Base-by-base conservation (phyloP, 1,284 basidiomycete genomes). In the Pholiota adiposa region DNA sequence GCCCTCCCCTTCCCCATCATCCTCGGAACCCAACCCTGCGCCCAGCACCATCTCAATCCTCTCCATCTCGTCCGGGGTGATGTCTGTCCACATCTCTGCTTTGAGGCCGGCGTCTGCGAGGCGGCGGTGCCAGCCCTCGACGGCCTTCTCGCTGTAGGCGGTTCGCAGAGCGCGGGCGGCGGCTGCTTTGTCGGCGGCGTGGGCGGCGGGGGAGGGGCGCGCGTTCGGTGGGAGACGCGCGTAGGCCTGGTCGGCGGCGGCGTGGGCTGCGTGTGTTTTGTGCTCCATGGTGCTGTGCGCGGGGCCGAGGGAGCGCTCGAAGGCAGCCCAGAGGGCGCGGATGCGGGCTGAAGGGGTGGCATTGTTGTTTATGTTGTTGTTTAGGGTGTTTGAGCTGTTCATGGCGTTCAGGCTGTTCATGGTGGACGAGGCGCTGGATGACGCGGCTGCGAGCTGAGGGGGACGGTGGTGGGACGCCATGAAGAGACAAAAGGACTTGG, bases 61-160 rank as follows among this genome's bases (percentile, higher is more conserved):
- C 27, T 65, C 63, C 44, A 65, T 69, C 58, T 81, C 79, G 14
- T 65, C 69, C 4, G 61, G 57, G 3, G 75, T 72, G 63, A 79
- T 77, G 46, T 73, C 70, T 2, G 70, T 73, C 79, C 79, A 81
- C 60, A 77, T 73, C 50, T 77, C 75, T 56, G 72, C 71, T 38
- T 64, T 59, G 54, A 80, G 70, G 9, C 72, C 69, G 8, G 68
- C 71, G n/a, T 61, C 60, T 6, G 64, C 51, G 46, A 79, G 68
- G 51, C 70, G 64, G n/a, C 62, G 56, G 49, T 77, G 72, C 79
- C 79, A 81, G 58, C 77, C 73, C 38, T 69, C 68, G 49, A 75
- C 68, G 21, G 74, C 70, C 36, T 67, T 64, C 9, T 65, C 59
- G 43, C 72, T 73, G 58, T 76, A 67, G 2, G 69, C 64, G 43